A percentile compares a stretch with the other conserved stretches of the same genome.
Conservation (phyloP, 305 asterid genomes). For the Fraxinus ornus region DNA sequence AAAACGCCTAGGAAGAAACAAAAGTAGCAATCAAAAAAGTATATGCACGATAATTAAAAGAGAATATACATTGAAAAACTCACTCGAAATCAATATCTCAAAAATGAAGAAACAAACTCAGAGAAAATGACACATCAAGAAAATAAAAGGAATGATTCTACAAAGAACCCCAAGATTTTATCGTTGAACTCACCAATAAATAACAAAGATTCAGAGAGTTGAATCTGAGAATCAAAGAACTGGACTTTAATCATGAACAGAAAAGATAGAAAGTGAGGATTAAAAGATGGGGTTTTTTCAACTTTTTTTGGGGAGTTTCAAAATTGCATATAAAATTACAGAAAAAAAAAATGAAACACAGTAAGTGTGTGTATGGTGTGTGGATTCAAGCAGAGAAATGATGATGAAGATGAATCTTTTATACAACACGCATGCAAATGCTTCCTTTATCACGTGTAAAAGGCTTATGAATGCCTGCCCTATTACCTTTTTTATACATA, state of each 20-base stretch:
- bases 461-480: conserved; percentile 46
- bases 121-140: conserved; percentile 51
- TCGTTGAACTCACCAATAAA: conserved; percentile 31
- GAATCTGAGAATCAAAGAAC: conserved; percentile 32
- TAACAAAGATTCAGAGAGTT: conserved; percentile 9
- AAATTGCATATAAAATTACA: conserved; percentile 38
- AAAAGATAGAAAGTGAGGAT: conserved; percentile 32
- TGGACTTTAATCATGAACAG: conserved; percentile 39
- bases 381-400: conserved; percentile 28
- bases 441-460: conserved; percentile 83
- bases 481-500: conserved; percentile 40
- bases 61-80: conserved; percentile 78
- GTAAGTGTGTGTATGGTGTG: background rate
- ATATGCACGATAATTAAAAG: conserved; percentile 58
- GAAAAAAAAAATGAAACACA: conserved; percentile 12
- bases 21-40: conserved; percentile 41
- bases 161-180: conserved; percentile 28
- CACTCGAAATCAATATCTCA: conserved; percentile 35
- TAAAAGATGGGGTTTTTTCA: conserved; percentile 38
- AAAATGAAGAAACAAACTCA: conserved; percentile 28
- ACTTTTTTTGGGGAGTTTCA: conserved; percentile 22
- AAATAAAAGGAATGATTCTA: conserved; percentile 12
- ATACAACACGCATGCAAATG: conserved; percentile 84
- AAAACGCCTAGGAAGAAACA: conserved; percentile 81
- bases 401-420: conserved; percentile 70